phyloP scores from a whole-genome alignment of 2,329 filamentous ascomycete species.

The Colletotrichum musicola region DNA sequence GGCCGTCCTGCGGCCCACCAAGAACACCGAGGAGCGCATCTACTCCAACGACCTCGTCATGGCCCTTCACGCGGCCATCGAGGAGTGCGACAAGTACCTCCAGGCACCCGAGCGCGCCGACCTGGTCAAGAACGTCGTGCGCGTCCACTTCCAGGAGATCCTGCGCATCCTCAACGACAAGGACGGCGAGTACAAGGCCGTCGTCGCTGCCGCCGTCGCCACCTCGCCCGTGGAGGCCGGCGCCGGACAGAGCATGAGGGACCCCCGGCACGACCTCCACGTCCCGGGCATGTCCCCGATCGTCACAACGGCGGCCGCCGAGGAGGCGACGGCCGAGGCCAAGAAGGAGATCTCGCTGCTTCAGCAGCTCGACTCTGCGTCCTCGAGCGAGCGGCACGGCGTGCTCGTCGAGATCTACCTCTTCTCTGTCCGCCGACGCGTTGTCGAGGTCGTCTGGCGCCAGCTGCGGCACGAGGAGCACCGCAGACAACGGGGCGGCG shows the following conservation, averaged over 20 bases:
- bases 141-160: constrained; percentile 63
- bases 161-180: constrained; percentile 58
- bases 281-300: neutral
- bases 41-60: constrained; percentile 28
- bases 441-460: constrained; percentile 21
- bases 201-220: neutral
- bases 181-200: constrained; percentile 18
- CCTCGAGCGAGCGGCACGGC: constrained; percentile 23
- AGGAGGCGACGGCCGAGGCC: neutral
- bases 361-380: constrained; percentile 24
- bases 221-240: neutral
- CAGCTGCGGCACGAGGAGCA: constrained; percentile 10
- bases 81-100: constrained; percentile 41
- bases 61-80: constrained; percentile 13
- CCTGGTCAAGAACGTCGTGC: constrained; percentile 59
- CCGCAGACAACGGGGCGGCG: constrained; percentile 9
- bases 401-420: constrained; percentile 33
- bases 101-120: constrained; percentile 44
- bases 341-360: constrained; percentile 27
- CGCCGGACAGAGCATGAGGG: neutral
- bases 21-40: constrained; percentile 26
- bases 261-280: neutral
- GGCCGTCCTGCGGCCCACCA: neutral
- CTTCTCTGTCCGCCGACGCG: constrained; percentile 14
- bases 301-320: neutral